Conservation (phyloP, 257 asterid species). For the Nicotiana tomentosiformis region DNA sequence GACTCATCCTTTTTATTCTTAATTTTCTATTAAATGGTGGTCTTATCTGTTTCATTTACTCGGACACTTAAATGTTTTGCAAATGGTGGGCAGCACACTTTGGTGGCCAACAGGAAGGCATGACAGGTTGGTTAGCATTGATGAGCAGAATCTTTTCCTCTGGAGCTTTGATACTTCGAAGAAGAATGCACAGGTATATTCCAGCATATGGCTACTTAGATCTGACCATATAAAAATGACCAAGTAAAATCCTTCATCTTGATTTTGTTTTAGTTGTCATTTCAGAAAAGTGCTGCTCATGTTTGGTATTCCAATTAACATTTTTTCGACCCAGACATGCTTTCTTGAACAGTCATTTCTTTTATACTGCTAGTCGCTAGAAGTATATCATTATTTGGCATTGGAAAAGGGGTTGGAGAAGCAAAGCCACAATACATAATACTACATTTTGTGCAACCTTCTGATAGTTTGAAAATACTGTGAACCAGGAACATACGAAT, state of each 20-base stretch:
- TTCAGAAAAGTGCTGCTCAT: neutral
- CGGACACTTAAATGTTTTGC: constrained; percentile 20
- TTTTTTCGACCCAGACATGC: neutral
- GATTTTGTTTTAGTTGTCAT: neutral
- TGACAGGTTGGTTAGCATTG: constrained; percentile 85
- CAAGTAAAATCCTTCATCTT: neutral
- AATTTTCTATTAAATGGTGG: neutral
- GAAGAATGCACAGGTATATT: constrained; percentile 85
- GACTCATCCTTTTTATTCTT: neutral
- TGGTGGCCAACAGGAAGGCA: constrained; percentile 99
- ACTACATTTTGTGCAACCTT: neutral
- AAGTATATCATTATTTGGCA: neutral
- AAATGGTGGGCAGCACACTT: constrained; percentile 49
- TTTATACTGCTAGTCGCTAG: neutral
- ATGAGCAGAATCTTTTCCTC: constrained; percentile 74
- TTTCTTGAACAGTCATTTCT: neutral
- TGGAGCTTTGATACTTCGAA: constrained; percentile 88
- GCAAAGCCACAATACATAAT: neutral
- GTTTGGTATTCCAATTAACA: neutral
- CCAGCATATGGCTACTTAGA: neutral
- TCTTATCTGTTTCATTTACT: neutral
- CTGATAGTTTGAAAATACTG: constrained; percentile 1
- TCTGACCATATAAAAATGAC: neutral
- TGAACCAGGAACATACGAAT: neutral
- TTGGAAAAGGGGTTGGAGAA: neutral